Evolutionary conservation across 2,329 filamentous ascomycete genomes (phyloP).

Genomic region (Immersiporthe knoxdaviesiana): DNA sequence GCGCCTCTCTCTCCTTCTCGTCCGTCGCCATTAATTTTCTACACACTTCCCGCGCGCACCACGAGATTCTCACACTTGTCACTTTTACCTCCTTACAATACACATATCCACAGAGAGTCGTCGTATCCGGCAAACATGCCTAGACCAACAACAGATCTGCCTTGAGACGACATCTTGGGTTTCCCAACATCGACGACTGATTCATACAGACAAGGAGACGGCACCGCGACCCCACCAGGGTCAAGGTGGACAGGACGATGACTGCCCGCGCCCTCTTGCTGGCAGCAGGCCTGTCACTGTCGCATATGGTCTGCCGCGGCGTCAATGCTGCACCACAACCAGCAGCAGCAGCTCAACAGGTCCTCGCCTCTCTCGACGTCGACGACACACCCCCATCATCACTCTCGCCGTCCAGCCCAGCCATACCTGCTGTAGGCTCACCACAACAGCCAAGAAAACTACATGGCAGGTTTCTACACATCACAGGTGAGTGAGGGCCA

Average conservation of each 20-base stretch:
- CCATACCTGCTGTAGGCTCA: conserved; percentile 33
- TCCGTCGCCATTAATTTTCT: neutral
- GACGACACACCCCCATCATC: conserved; percentile 18
- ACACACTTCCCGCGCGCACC: neutral
- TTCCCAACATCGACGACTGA: neutral
- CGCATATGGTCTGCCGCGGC: conserved; percentile 37
- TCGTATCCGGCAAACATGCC: neutral
- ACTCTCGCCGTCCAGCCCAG: conserved; percentile 16
- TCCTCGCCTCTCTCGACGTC: conserved; percentile 24
- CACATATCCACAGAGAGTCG: neutral
- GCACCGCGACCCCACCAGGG: neutral
- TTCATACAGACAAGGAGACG: neutral
- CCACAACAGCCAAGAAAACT: conserved; percentile 51
- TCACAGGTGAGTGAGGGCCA: conserved; percentile 67
- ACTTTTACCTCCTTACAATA: neutral
- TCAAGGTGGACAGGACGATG: conserved; percentile 11
- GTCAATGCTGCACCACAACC: conserved; percentile 36
- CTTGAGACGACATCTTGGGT: neutral
- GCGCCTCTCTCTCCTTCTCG: neutral
- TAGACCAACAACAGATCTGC: neutral
- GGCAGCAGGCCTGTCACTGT: conserved; percentile 30
- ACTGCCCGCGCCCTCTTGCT: conserved; percentile 26
- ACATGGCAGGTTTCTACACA: conserved; percentile 80
- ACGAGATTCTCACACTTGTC: neutral
- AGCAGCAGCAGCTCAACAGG: conserved; percentile 20